Evolutionary conservation across 495 filamentous ascomycete species (phyloP), one percentile per base, ranked within the genome.

Genomic region (Letharia lupina): DNA sequence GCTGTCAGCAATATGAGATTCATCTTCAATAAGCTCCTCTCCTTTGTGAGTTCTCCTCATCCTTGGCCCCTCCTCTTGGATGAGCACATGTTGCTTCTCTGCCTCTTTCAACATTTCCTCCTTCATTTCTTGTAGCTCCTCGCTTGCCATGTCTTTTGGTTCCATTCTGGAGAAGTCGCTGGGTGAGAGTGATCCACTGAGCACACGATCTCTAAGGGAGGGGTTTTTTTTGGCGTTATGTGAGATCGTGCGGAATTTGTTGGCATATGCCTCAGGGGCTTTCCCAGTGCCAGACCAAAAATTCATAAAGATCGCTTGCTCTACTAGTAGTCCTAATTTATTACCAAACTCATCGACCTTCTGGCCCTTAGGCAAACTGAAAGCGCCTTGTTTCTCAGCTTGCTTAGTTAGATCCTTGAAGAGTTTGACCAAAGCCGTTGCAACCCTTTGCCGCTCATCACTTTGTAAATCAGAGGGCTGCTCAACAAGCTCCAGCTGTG

Each of bases 21-120:
- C 89, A 42, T 89, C 86, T 61, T 90, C 91, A 45, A 98, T 83
- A 18, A 96, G 65, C 72, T 98, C 94, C 65, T 97, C 93, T 40
- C 94, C 94, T 75, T 97, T 98, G 74, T 98, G 94, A 3, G 93
- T 97, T 68, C 89, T 86, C 70, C 92, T 84, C 64, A 96, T 89
- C 6, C 92, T 85, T 10, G 93, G 94, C 0, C 84, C 86, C 69
- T 93, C 86, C 47, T 96, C 91, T 48, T 90, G 85, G 41, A 93
- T 82, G 61, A 96, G 84, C 60, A 93, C 90, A 61, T 91, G 86
- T 69, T 96, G 92, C 68, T 94, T 89, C 68, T 97, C 94, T 2
- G 88, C 86, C 73, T 93, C 88, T 61, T 86, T 82, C 69, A 87
- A 86, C 75, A 89, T 87, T 65, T 83, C 80, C 16, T 89, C 89